Percentiles rank a stretch among this genome's conserved stretches.
Evolutionary conservation across 345 rosid species (phyloP).

Genomic region (Cardamine resedifolia): DNA sequence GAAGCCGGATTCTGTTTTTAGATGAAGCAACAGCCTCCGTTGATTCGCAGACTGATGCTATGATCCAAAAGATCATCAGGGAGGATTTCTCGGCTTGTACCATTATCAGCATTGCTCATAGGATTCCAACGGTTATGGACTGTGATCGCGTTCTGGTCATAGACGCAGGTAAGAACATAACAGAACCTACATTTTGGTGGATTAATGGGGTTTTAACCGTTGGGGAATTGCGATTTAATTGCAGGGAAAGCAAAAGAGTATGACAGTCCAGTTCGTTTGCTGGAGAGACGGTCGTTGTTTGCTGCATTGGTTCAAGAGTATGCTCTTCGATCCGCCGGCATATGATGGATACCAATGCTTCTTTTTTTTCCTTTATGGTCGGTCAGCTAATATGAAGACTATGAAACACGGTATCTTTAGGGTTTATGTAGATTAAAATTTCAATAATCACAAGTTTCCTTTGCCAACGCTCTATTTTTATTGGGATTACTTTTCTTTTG

Average conservation of each 20-base stretch:
- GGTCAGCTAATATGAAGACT: neutral
- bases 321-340: slow-evolving; percentile 71
- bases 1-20: slow-evolving; percentile 67
- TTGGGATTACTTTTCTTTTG: neutral
- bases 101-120: slow-evolving; percentile 93
- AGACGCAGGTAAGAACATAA: slow-evolving; percentile 62
- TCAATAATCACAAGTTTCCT: neutral
- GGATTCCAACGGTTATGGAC: slow-evolving; percentile 98
- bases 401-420: neutral
- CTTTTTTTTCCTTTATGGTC: neutral
- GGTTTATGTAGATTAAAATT: neutral
- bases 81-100: slow-evolving; percentile 82
- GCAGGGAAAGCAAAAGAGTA: slow-evolving; percentile 76
- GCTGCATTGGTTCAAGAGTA: slow-evolving; percentile 89
- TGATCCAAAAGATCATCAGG: slow-evolving; percentile 83
- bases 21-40: slow-evolving; percentile 98
- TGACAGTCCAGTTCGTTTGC: slow-evolving; percentile 65
- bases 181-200: neutral
- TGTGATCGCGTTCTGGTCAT: slow-evolving; percentile 85
- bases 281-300: slow-evolving; percentile 70
- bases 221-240: neutral
- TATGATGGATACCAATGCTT: slow-evolving; percentile 36
- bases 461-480: neutral
- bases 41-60: slow-evolving; percentile 91
- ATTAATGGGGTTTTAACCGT: neutral